phyloP scores from a whole-genome alignment of 164 flowering plant species.

The Santalum album region DNA sequence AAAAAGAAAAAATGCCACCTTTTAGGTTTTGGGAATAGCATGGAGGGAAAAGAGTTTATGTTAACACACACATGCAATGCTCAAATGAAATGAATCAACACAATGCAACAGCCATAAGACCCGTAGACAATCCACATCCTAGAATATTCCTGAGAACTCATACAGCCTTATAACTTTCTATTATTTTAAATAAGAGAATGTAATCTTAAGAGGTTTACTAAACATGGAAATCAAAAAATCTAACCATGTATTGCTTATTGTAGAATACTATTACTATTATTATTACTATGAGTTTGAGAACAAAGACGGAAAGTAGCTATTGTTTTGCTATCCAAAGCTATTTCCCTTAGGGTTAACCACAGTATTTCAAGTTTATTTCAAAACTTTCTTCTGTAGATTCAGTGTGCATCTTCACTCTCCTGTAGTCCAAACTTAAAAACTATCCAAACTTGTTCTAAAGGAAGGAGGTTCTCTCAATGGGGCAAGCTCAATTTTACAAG shows the following conservation, averaged over 20 bases:
- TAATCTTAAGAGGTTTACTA: neutral
- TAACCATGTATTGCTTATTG: no score
- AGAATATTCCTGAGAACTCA: no score
- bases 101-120: no score
- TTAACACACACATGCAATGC: neutral
- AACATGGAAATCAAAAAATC: no score
- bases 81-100: neutral
- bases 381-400: neutral
- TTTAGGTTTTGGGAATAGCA: neutral
- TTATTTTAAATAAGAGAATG: neutral
- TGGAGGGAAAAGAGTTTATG: neutral
- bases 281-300: no score
- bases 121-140: no score
- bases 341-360: no score
- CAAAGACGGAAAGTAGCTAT: no score
- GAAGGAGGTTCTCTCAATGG: neutral
- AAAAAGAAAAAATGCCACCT: neutral
- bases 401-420: no score
- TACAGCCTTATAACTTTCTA: neutral
- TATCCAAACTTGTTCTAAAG: neutral
- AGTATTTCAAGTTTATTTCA: neutral
- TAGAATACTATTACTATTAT: no score
- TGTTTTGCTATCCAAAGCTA: no score
- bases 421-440: neutral
- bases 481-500: neutral